phyloP scores from a whole-genome alignment of 352 stramenopile genomes.

The Bremia lactucae region DNA sequence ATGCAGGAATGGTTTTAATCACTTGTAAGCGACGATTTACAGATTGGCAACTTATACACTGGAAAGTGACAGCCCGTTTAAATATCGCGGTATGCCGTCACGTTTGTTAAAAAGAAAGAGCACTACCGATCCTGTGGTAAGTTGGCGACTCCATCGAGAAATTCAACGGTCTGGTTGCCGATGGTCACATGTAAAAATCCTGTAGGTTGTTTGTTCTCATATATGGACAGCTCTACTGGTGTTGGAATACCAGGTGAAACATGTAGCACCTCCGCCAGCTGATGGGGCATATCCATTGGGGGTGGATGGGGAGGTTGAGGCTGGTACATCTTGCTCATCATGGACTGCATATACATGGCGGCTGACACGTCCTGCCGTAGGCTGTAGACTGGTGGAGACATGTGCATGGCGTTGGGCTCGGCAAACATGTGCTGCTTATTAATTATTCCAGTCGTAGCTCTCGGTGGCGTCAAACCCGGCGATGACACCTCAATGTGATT shows the following conservation, averaged over 20 bases:
- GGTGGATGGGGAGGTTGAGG: slow-evolving; percentile 44
- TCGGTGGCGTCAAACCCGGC: slow-evolving; percentile 28
- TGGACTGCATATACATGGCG: slow-evolving; percentile 46
- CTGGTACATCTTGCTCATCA: slow-evolving; percentile 55
- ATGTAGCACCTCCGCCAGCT: slow-evolving; percentile 38
- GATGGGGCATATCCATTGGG: slow-evolving; percentile 17
- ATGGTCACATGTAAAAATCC: slow-evolving; percentile 69
- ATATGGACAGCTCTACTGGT: slow-evolving; percentile 71
- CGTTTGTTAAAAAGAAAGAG: slow-evolving; percentile 3
- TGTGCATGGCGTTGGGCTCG: slow-evolving; percentile 13
- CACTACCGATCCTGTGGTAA: slow-evolving; percentile 72
- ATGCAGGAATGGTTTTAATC: slow-evolving; percentile 10
- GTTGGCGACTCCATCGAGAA: slow-evolving; percentile 71
- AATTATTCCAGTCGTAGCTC: slow-evolving; percentile 27
- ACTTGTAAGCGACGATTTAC: slow-evolving; percentile 13
- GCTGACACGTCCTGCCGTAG: slow-evolving; percentile 18
- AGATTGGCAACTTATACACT: slow-evolving; percentile 14
- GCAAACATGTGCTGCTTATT: slow-evolving; percentile 29
- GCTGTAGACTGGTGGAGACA: slow-evolving; percentile 22
- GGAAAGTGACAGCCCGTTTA: slow-evolving; percentile 15
- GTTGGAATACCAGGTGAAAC: slow-evolving; percentile 63
- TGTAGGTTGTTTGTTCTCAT: slow-evolving; percentile 76
- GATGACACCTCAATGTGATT: slow-evolving; percentile 26
- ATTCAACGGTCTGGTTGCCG: slow-evolving; percentile 78
- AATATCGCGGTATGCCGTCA: slow-evolving; percentile 20